Evolutionary conservation across 2,329 filamentous ascomycete species (phyloP), one percentile per base, ranked within the genome.

Genomic region (Colletotrichum plurivorum): DNA sequence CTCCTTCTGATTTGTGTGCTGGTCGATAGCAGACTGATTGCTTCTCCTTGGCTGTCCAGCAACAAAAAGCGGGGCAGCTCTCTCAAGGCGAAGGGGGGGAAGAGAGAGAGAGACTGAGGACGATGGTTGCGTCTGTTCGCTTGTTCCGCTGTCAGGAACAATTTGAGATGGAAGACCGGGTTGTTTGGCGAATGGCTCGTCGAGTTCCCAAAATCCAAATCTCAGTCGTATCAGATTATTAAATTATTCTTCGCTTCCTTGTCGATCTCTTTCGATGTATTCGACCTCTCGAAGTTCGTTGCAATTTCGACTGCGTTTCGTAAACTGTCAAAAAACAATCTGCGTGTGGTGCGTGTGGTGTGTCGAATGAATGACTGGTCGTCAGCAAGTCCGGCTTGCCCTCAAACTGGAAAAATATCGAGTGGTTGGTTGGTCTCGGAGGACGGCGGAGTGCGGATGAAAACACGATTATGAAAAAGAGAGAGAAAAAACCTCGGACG

Each of bases 371-470:
- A 81, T 83, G 85, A 83, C 81, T 82, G 81, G 82, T 81, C 31
- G 85, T 78, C 76, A 86, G 85, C 87, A 89, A 89, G 87, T 81
- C 87, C 87, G 77, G 87, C 87, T 89, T 88, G 86, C 85, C 78
- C 80, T 83, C 82, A 77, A 36, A 82, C 80, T 78, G 78, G 74
- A 82, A 75, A 73, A 75, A 73, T 74, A 15, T 70, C 53, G 67
- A 63, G 56, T 61, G 63, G 63, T 70, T 67, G 71, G 69, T 25
- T 25, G 22, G 59, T 57, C 10, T 76, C 71, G 71, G 73, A 73
- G 71, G 73, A 73, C 75, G 76, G 76, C 76, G 78, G 77, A 36
- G 75, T 75, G 74, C 75, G 74, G 76, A 75, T 76, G 31, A 76
- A 74, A 73, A 76, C 74, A 77, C 73, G 75, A 74, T 74, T 36